Evolutionary conservation across 2,329 filamentous ascomycete genomes (phyloP), one percentile per base, ranked within the genome.

Genomic region (Cercospora sp.): DNA sequence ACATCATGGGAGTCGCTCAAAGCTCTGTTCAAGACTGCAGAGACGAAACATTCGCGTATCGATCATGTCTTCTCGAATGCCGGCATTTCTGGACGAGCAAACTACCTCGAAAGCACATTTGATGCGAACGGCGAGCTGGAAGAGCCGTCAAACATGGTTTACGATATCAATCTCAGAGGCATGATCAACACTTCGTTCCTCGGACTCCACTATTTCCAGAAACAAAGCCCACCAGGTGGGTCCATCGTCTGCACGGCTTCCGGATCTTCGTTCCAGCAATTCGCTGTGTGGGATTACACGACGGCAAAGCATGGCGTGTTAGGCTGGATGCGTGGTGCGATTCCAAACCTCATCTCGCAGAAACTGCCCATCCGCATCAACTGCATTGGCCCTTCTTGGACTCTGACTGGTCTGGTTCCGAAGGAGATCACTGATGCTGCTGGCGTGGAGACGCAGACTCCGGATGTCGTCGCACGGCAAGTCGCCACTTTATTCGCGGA

Each of bases 241-340:
- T 86, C 84, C 66, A 81, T 89, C 28, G 85, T 87, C 16, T 79
- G 88, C 55, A 85, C 81, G 58, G 82, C 81, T 3, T 88, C 87
- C 0, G 80, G 79, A 4, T 84, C 85, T 0, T 81, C 80, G 2
- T 78, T 88, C 8, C 84, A 86, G 66, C 83, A 81, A 1, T 80
- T 88, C 61, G 80, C 83, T 18, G 80, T 80, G 2, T 78, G 81
- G 0, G 86, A 88, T 72, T 88, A 89, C 67, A 82, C 83, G 1
- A 81, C 83, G 1, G 78, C 85, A 30, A 89, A 89, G 67, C 84
- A 87, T 65, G 87, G 81, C 24, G 82, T 87, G 0, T 69, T 88
- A 0, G 86, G 87, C 2, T 82, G 86, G 65, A 80, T 85, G 24
- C 82, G 86, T 30, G 82, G 83, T 3, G 76, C 86, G 9, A 75